Base-by-base conservation (phyloP, 352 stramenopile species). In the Paralagenidium karlingii region DNA sequence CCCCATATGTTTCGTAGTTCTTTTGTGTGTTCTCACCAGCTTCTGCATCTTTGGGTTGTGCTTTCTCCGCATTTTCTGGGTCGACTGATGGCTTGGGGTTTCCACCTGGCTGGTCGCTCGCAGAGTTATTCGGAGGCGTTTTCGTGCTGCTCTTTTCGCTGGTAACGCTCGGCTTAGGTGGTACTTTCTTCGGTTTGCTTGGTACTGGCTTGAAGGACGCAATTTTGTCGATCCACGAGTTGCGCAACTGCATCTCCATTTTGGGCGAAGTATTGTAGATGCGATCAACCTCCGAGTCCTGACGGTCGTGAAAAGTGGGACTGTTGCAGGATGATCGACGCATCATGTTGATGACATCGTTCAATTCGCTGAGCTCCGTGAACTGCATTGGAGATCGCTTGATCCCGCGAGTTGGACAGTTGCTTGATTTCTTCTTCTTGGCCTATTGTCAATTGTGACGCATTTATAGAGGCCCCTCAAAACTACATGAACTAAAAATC, bases 251-350 rank as follows among this genome's bases (percentile, higher is more conserved):
- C 47, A 76, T 66, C 44, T 88, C 78, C 63, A 88, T 84, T 46
- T 92, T 92, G 13, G 79, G 79, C 40, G 79, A 92, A 45, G 76
- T 87, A 48, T 89, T 92, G 60, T 83, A 92, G 49, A 92, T 88
- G 34, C 76, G 76, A 38, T 92, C 79, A 21, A 92, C 76, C 58
- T 92, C 79, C 44, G 79, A 92, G 67, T 92, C 79, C 51, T 89
- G 76, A 0, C 79, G 79, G 56, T 92, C 79, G 47, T 92, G 79
- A 58, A 92, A 92, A 27, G 73, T 87, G 12, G 79, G 79, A 52
- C 79, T 92, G 47, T 80, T 90, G 60, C 79, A 86, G 12, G 79
- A 56, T 12, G 67, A 58, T 16, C 88, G 53, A 26, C 79, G 70
- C 75, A 88, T 82, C 47, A 92, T 69, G 10, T 64, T 69, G 32